These are phyloP conservation scores for Strobilomyces confusus DNA, from an alignment of 768 basidiomycete genomes.

Conservation along the genomic window DNA sequence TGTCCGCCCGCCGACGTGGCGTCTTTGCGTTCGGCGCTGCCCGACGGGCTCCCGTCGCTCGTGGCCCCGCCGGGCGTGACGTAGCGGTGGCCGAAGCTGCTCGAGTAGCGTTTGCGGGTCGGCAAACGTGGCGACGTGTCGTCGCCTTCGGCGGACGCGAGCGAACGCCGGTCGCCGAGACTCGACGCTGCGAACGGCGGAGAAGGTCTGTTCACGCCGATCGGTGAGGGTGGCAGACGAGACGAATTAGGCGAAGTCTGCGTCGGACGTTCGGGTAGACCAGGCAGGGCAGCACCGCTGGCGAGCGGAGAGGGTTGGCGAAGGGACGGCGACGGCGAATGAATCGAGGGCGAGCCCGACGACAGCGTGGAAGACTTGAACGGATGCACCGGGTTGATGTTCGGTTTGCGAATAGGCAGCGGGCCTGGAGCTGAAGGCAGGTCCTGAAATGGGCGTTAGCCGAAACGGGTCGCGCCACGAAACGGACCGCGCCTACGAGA, in stretches of 20 bases:
- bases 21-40: conserved; percentile 18
- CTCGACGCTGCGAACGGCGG: conserved; percentile 42
- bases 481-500: conserved; percentile 11
- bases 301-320: conserved; percentile 45
- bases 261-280: conserved; percentile 34
- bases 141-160: conserved; percentile 34
- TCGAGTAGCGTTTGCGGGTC: conserved; percentile 64
- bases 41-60: conserved; percentile 32
- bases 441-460: conserved; percentile 26
- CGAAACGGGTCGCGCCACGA: conserved; percentile 1
- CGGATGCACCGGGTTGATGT: conserved; percentile 40
- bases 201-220: conserved; percentile 33
- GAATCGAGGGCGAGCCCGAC: conserved; percentile 44
- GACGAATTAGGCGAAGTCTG: conserved; percentile 41
- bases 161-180: conserved; percentile 39
- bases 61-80: conserved; percentile 39
- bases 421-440: conserved; percentile 37
- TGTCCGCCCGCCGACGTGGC: conserved; percentile 20
- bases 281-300: conserved; percentile 26
- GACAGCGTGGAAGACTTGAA: conserved; percentile 52
- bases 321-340: conserved; percentile 46
- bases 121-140: conserved; percentile 27
- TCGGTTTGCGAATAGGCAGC: conserved; percentile 43
- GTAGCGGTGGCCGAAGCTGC: conserved; percentile 75
- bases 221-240: conserved; percentile 39